These are phyloP conservation scores for Eucalyptus tenuipes DNA, from an alignment of 345 rosid genomes.

Conservation along the genomic window DNA sequence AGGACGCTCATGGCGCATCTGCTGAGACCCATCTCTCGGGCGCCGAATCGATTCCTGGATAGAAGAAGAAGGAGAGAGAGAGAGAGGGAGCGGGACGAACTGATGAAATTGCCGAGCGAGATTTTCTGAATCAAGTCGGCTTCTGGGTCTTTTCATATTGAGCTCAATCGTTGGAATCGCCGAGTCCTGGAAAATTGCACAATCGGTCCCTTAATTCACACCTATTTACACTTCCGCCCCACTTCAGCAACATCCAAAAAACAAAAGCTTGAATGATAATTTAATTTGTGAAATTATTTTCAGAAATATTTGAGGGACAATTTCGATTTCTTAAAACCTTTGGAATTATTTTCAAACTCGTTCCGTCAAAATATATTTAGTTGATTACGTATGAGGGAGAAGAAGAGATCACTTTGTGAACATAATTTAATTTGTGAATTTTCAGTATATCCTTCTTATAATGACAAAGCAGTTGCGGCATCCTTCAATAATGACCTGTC, in stretches of 20 bases:
- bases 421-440: background rate
- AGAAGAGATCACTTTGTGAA: background rate
- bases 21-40: background rate
- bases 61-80: background rate
- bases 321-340: background rate
- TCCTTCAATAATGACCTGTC: background rate
- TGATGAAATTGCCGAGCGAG: background rate
- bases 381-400: background rate
- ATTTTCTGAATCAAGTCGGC: background rate
- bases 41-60: background rate
- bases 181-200: background rate
- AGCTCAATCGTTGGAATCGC: background rate
- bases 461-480: background rate
- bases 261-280: background rate
- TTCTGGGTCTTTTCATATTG: background rate
- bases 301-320: background rate
- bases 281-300: too few relatives aligned
- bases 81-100: background rate
- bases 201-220: background rate
- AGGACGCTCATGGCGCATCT: background rate
- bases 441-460: background rate
- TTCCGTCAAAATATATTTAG: rapidly evolving
- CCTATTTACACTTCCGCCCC: background rate
- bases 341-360: background rate
- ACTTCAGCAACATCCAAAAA: background rate